A percentile compares a stretch with the other conserved stretches of the same genome.
These are phyloP conservation scores for Globisporangium cylindrosporum DNA, from an alignment of 352 stramenopile species.

Conservation along the genomic window DNA sequence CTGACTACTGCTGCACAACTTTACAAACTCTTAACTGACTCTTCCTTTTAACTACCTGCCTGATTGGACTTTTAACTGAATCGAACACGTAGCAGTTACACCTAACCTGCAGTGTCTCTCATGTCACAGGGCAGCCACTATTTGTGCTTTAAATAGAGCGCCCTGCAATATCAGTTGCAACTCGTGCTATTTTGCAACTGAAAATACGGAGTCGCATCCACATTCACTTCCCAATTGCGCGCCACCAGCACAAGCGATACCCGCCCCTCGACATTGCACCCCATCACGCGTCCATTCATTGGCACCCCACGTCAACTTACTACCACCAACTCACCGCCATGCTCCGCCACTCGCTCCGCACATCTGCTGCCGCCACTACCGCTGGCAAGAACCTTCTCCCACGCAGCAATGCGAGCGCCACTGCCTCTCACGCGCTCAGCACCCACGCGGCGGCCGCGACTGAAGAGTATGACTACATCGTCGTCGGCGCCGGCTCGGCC, in stretches of 20 bases:
- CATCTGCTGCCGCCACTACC: neutral
- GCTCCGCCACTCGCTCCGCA: conserved; percentile 25
- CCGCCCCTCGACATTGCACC: neutral
- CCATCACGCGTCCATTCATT: neutral
- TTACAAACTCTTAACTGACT: neutral
- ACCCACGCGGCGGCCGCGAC: conserved; percentile 9
- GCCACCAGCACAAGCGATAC: conserved; percentile 5
- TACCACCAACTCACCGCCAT: conserved; percentile 4
- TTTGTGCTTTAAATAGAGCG: neutral
- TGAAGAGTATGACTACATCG: conserved; percentile 88
- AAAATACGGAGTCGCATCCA: neutral
- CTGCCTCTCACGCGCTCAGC: conserved; percentile 22
- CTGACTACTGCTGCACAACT: neutral
- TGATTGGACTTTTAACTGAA: no score
- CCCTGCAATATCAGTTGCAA: neutral
- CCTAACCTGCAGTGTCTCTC: no score
- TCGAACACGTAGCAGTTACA: no score
- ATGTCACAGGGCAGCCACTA: neutral
- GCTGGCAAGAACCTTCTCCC: conserved; percentile 1
- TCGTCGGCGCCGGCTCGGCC: conserved; percentile 89
- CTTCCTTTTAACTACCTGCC: neutral
- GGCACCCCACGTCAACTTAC: neutral
- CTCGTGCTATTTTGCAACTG: neutral
- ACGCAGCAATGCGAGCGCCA: neutral
- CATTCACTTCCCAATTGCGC: conserved; percentile 12